Base-by-base conservation (phyloP, 208 protist species). In the Crithidia brevicula region DNA sequence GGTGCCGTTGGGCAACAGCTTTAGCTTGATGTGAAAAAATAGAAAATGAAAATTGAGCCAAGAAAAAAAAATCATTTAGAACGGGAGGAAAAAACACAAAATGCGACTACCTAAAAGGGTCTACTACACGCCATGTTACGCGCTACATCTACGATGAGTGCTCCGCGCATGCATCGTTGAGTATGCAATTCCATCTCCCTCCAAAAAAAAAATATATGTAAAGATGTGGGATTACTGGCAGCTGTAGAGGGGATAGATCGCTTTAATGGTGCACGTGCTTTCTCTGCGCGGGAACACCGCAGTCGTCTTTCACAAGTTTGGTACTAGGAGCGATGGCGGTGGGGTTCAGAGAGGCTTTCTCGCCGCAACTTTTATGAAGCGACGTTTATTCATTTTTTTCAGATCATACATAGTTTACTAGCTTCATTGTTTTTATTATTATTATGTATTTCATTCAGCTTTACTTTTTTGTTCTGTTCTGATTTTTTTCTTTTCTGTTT, bases 401-500 rank as follows among this genome's bases (percentile, higher is more conserved):
- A n/a, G n/a, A n/a, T n/a, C n/a, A n/a, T n/a, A n/a, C n/a, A n/a
- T n/a, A n/a, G n/a, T n/a, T n/a, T n/a, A n/a, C n/a, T n/a, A n/a
- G n/a, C 36, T 40, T 40, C 36, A 13, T 40, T 40, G 36, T 63
- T 63, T 47, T 27, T 54, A 20, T 4, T 4, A 42, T 43, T 36
- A 10, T 11, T 31, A 34, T 58, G 10, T 10, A 0, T 50, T 36
- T 16, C n/a, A 7, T 25, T 15, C 16, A 25, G 4, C 31, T 27
- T 53, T 40, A 23, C 52, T 60, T 27, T 68, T 66, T 50, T 23
- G 49, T 57, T 56, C 20, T 68, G 34, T 56, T 56, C 45, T 34
- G 6, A 52, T 54, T n/a, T 27, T 25, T 59, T 67, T 66, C 34
- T 33, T 50, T 45, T 67, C 59, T 67, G 47, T 53, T 59, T 57